Conservation (phyloP, 2,329 filamentous ascomycete species). For the Apiospora saccharicola region DNA sequence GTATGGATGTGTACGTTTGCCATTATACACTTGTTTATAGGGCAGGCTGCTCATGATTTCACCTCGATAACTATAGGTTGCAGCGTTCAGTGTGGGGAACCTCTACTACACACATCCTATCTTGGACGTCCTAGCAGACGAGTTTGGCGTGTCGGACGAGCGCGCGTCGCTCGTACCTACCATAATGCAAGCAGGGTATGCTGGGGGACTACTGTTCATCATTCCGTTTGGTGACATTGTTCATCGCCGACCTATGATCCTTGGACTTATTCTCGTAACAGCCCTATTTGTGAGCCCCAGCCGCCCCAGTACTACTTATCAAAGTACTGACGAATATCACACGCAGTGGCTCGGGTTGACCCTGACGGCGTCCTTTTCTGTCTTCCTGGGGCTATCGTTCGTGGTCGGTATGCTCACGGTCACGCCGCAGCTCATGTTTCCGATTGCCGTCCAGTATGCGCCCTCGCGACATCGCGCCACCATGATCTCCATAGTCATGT, state of each 20-base stretch:
- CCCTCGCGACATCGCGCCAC: constrained; percentile 71
- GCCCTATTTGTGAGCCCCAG: constrained; percentile 56
- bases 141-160: constrained; percentile 64
- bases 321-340: background rate
- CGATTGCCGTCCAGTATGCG: constrained; percentile 79
- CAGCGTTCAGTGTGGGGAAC: constrained; percentile 63
- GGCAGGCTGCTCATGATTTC: background rate
- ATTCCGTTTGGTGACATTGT: constrained; percentile 62
- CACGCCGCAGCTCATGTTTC: constrained; percentile 80
- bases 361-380: constrained; percentile 66
- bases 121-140: constrained; percentile 61
- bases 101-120: constrained; percentile 69
- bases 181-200: constrained; percentile 68
- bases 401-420: constrained; percentile 75
- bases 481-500: constrained; percentile 74
- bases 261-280: constrained; percentile 64
- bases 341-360: constrained; percentile 71
- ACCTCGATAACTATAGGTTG: constrained; percentile 26
- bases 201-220: constrained; percentile 62
- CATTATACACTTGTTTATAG: background rate
- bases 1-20: constrained; percentile 19
- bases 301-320: background rate
- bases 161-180: constrained; percentile 65
- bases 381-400: constrained; percentile 74
- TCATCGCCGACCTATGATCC: constrained; percentile 61